phyloP scores from a whole-genome alignment of 1,139 yeast species.

The Meyerozyma guilliermondii region DNA sequence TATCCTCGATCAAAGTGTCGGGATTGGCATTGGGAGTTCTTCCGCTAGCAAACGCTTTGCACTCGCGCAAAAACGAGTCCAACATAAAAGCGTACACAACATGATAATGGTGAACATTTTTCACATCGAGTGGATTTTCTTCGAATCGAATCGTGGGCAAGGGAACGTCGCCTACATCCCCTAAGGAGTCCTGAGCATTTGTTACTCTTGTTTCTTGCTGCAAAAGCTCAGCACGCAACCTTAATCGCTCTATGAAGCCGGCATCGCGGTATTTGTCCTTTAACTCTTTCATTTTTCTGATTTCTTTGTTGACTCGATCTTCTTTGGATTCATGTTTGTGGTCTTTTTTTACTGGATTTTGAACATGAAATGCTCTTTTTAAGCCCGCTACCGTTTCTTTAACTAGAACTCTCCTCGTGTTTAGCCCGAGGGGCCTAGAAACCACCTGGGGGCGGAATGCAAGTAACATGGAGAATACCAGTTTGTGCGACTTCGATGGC shows the following conservation, averaged over 20 bases:
- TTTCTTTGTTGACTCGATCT: slow-evolving; percentile 16
- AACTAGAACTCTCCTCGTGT: background rate
- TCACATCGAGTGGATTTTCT: slow-evolving; percentile 18
- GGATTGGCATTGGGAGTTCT: slow-evolving; percentile 14
- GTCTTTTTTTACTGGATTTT: background rate
- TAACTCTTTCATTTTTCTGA: slow-evolving; percentile 16
- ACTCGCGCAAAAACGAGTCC: slow-evolving; percentile 22
- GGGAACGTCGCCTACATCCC: slow-evolving; percentile 12
- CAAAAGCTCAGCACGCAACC: slow-evolving; percentile 19
- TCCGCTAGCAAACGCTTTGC: slow-evolving; percentile 12
- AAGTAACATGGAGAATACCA: background rate
- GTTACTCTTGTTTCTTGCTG: slow-evolving; percentile 23
- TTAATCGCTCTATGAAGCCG: slow-evolving; percentile 22
- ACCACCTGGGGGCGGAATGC: background rate
- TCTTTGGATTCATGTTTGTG: slow-evolving; percentile 2
- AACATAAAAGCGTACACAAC: slow-evolving; percentile 20
- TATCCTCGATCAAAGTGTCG: slow-evolving; percentile 14
- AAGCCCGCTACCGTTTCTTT: background rate
- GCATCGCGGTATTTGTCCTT: slow-evolving; percentile 21
- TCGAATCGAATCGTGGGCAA: slow-evolving; percentile 18
- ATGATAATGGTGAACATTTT: slow-evolving; percentile 14
- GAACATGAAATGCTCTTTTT: background rate
- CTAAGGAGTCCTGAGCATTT: slow-evolving; percentile 17
- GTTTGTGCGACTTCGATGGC: background rate
- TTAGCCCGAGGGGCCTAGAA: background rate